A percentile compares a stretch with the other conserved stretches of the same genome.
Conservation (phyloP, 257 asterid genomes). For the Paraleonurus japonicus region DNA sequence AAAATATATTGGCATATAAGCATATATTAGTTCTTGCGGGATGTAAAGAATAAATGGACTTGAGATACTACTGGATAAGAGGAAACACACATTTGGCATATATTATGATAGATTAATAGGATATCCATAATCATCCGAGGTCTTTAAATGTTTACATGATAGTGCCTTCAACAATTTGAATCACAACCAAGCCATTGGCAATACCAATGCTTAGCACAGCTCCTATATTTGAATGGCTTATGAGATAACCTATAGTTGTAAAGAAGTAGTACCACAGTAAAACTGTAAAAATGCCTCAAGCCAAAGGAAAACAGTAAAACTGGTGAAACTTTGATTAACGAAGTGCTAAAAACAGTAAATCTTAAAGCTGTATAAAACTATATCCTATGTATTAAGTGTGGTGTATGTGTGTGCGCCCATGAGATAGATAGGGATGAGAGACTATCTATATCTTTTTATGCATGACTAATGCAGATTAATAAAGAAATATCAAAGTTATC, state of each 20-base stretch:
- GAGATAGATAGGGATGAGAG: neutral
- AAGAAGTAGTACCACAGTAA: neutral
- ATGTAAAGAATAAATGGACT: neutral
- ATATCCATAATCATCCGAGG: neutral
- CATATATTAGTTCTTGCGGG: neutral
- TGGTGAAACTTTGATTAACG: neutral
- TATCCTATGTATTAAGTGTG: neutral
- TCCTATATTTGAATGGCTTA: neutral
- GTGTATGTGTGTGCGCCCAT: neutral
- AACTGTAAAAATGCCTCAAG: neutral
- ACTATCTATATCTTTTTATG: neutral
- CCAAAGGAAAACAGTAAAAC: neutral
- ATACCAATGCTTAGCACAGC: neutral
- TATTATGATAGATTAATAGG: neutral
- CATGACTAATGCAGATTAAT: neutral
- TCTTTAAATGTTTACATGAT: neutral
- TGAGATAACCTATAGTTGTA: neutral
- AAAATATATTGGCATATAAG: neutral
- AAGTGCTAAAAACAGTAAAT: neutral
- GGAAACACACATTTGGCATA: neutral
- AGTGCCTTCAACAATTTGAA: neutral
- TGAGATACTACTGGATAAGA: conserved; percentile 2
- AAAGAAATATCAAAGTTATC: neutral
- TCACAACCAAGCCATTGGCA: conserved; percentile 6
- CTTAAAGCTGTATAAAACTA: neutral